Conservation (phyloP, 108 stramenopile genomes). For the Nannochloropsis granulata region DNA sequence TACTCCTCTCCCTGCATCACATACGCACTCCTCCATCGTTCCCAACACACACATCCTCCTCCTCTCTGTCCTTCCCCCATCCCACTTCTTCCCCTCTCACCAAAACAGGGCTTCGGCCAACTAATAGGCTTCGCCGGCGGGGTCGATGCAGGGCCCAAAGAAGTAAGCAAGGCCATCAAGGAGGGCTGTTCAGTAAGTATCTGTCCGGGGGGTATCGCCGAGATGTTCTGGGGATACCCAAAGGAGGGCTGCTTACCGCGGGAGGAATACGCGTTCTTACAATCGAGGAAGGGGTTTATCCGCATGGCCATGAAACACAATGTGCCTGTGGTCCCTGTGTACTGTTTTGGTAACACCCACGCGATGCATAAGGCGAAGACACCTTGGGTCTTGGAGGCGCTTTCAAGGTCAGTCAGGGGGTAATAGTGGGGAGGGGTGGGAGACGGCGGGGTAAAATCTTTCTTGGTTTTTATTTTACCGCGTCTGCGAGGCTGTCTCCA, state of each 20-base stretch:
- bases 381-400: not conserved
- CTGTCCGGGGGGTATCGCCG: conserved; percentile 76
- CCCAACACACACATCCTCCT: too few relatives aligned
- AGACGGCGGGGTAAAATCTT: too few relatives aligned
- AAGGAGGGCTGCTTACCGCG: conserved; percentile 48
- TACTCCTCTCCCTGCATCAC: too few relatives aligned
- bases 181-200: conserved; percentile 43
- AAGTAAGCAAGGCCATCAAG: conserved; percentile 24
- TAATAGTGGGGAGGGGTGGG: too few relatives aligned
- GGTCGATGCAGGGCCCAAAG: not conserved
- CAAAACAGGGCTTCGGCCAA: conserved; percentile 50
- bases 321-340: conserved; percentile 64
- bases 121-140: conserved; percentile 42
- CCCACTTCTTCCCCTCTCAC: not conserved
- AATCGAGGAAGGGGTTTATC: conserved; percentile 59
- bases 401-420: not conserved
- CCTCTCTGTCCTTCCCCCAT: not conserved
- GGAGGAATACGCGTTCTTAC: conserved; percentile 62
- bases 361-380: not conserved
- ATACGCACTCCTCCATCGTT: too few relatives aligned
- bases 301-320: conserved; percentile 58
- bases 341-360: conserved; percentile 30
- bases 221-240: conserved; percentile 78
- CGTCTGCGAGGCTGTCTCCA: too few relatives aligned
- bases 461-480: too few relatives aligned